Percentiles rank a stretch among this genome's conserved stretches.
Evolutionary conservation across 805 yeast species (phyloP).

Genomic region (Candida caryicola): DNA sequence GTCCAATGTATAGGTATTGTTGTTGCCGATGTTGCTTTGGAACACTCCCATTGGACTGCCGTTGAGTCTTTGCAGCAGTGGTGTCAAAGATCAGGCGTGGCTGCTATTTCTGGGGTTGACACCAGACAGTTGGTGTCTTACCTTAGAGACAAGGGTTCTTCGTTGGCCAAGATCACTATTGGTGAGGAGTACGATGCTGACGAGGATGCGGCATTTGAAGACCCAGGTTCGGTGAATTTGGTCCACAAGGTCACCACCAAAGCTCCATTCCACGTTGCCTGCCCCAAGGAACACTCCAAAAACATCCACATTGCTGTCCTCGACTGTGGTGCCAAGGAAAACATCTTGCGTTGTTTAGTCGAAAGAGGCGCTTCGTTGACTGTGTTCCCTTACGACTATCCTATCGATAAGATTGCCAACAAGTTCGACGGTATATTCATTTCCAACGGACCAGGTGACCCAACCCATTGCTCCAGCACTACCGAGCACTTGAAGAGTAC

Average conservation of each 20-base stretch:
- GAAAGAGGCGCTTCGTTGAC: conserved; percentile 95
- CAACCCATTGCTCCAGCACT: conserved; percentile 82
- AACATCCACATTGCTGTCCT: conserved; percentile 82
- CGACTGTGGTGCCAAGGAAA: conserved; percentile 98
- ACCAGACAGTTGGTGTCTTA: conserved; percentile 91
- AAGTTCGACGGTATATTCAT: conserved; percentile 93
- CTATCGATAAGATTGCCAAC: conserved; percentile 84
- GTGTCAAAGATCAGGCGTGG: conserved; percentile 96
- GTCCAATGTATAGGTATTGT: conserved; percentile 95
- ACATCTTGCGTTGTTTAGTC: conserved; percentile 89
- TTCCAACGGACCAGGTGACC: conserved; percentile 98
- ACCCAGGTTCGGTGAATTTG: conserved; percentile 85
- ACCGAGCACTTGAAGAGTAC: conserved; percentile 70
- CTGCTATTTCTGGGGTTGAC: conserved; percentile 94
- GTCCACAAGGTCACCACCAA: conserved; percentile 94
- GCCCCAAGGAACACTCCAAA: conserved; percentile 52
- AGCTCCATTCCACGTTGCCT: conserved; percentile 85
- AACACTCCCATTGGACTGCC: conserved; percentile 99
- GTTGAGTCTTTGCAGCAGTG: conserved; percentile 92
- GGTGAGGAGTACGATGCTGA: conserved; percentile 92
- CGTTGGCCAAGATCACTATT: conserved; percentile 83
- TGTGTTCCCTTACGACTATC: conserved; percentile 94
- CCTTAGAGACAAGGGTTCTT: conserved; percentile 94
- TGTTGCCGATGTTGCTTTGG: conserved; percentile 91
- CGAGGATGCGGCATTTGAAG: conserved; percentile 85